Conservation (phyloP, 257 asterid genomes). For the Avicennia marina region DNA sequence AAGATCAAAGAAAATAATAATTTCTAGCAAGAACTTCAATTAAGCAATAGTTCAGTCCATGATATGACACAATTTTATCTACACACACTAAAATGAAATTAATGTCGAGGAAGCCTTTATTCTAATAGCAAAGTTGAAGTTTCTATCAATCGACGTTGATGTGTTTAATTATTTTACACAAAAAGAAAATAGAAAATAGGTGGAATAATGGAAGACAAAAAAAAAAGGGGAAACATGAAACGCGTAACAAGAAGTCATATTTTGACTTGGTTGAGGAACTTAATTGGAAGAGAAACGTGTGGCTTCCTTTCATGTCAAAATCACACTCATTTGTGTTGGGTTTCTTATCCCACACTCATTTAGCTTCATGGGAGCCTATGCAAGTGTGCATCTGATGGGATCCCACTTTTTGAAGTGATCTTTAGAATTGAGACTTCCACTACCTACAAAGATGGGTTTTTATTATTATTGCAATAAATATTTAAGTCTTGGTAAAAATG, state of each 20-base stretch:
- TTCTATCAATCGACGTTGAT: too few species aligned
- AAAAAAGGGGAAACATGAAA: not conserved
- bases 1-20: not conserved
- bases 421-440: not conserved
- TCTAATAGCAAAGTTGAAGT: too few species aligned
- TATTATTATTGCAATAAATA: not conserved
- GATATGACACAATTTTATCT: too few species aligned
- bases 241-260: not conserved
- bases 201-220: not conserved
- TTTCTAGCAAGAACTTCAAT: not conserved
- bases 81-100: too few species aligned
- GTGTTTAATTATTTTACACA: too few species aligned
- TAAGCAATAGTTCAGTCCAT: not conserved
- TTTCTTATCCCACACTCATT: conserved; percentile 21
- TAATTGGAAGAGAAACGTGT: not conserved
- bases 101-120: too few species aligned
- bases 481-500: not conserved
- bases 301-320: conserved; percentile 34
- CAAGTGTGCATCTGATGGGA: conserved; percentile 23
- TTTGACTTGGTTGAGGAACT: conserved; percentile 1
- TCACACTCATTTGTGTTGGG: conserved; percentile 19
- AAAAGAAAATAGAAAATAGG: too few species aligned
- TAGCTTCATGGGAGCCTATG: conserved; percentile 12
- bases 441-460: not conserved
- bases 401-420: conserved; percentile 24